Percentiles rank a stretch among this genome's conserved stretches.
Evolutionary conservation across 2,329 filamentous ascomycete genomes (phyloP).

Genomic region (Stenocarpella maydis): DNA sequence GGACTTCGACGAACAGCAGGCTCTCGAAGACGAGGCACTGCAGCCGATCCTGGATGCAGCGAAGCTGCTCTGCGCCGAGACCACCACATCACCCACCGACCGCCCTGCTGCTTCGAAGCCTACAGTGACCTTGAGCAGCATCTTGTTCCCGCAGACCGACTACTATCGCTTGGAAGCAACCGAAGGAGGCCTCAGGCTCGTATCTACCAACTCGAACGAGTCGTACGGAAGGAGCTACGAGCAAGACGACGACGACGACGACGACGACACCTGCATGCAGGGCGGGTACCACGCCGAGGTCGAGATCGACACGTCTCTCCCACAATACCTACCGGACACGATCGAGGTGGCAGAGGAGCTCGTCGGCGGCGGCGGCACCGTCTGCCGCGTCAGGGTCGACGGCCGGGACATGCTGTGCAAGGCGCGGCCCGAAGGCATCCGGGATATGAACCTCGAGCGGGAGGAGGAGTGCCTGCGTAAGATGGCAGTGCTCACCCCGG

Average conservation of each 20-base stretch:
- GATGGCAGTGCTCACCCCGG: neutral
- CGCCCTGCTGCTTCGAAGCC: neutral
- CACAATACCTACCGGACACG: neutral
- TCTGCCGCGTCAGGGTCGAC: neutral
- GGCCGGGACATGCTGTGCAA: neutral
- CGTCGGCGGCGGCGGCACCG: neutral
- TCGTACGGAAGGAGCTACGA: neutral
- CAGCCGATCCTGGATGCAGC: neutral
- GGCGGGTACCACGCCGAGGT: neutral
- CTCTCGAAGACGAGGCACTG: neutral
- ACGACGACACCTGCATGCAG: neutral
- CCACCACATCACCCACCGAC: neutral
- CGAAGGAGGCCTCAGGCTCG: neutral
- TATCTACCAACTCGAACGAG: neutral
- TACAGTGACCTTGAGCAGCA: neutral
- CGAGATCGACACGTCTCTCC: neutral
- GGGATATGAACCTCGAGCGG: neutral
- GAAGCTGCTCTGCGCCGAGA: neutral
- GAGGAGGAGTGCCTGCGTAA: neutral
- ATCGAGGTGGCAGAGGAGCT: neutral
- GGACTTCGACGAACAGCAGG: neutral
- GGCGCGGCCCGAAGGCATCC: neutral
- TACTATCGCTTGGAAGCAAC: neutral
- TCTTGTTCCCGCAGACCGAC: neutral
- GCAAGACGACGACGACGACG: neutral